phyloP scores from a whole-genome alignment of 257 asterid species.

The Solanum habrochaites region DNA sequence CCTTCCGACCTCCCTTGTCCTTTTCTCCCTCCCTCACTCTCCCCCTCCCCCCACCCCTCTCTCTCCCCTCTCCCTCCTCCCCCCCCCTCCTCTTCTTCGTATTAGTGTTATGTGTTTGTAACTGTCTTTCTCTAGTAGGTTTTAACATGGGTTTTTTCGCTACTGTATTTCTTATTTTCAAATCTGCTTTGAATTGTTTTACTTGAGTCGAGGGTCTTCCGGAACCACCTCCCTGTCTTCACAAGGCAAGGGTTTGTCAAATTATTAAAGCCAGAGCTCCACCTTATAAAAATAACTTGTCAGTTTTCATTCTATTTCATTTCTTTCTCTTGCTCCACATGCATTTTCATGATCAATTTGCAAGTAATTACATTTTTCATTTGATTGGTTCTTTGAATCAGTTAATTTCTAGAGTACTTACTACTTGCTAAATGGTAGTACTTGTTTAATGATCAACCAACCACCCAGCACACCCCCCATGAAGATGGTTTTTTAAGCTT shows the following conservation, averaged over 20 bases:
- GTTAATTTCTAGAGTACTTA: background rate
- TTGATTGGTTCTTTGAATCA: background rate
- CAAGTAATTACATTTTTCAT: background rate
- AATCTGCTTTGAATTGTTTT: background rate
- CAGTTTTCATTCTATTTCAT: background rate
- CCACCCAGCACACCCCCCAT: no score
- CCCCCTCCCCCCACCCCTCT: no score
- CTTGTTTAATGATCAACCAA: background rate
- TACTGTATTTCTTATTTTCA: background rate
- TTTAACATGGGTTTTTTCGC: background rate
- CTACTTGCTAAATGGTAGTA: background rate
- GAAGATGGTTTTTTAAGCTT: background rate
- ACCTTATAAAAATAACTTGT: background rate
- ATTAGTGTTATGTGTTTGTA: no score
- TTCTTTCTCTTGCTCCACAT: background rate
- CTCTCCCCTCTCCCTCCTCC: no score
- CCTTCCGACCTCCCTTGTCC: no score
- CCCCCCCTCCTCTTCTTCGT: no score
- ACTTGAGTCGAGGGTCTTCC: background rate
- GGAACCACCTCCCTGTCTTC: background rate
- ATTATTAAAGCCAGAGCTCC: background rate
- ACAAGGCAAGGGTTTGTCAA: background rate
- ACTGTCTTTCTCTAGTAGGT: background rate
- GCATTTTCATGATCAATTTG: background rate
- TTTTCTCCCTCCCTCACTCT: no score